phyloP scores from a whole-genome alignment of 2,329 filamentous ascomycete genomes.

The Neurospora crassa region DNA sequence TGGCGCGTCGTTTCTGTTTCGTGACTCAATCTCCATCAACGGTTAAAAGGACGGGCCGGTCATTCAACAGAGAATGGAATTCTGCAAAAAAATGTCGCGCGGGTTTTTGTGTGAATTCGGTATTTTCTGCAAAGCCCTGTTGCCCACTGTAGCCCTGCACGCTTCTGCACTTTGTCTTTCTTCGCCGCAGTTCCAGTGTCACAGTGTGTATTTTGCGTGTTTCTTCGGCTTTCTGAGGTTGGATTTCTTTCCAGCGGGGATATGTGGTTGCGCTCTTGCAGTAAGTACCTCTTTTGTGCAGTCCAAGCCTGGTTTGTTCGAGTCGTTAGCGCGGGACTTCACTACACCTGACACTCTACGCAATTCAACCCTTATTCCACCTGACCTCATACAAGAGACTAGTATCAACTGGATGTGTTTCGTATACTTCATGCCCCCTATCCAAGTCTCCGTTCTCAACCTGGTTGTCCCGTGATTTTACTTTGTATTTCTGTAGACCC shows the following conservation, averaged over 20 bases:
- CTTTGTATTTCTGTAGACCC: no score
- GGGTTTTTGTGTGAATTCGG: neutral
- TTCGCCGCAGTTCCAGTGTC: neutral
- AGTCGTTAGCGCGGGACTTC: no score
- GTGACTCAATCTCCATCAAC: neutral
- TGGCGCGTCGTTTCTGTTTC: neutral
- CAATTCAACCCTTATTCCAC: no score
- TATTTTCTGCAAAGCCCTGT: neutral
- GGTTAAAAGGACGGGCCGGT: neutral
- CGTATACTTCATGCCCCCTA: no score
- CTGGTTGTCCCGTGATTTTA: no score
- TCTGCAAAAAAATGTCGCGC: neutral
- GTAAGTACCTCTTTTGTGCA: no score
- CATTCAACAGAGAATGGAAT: neutral
- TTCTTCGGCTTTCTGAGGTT: neutral
- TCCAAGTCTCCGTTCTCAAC: no score
- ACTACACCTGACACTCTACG: no score
- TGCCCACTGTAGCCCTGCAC: neutral
- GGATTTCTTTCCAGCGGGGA: neutral
- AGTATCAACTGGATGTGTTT: no score
- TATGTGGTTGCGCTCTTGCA: neutral
- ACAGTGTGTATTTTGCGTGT: neutral
- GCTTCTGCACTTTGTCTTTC: neutral
- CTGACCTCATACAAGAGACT: no score
- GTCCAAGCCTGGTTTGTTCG: no score